Percentiles rank a stretch among this genome's conserved stretches.
phyloP scores from a whole-genome alignment of 2,329 filamentous ascomycete species.

The Alternaria solani region DNA sequence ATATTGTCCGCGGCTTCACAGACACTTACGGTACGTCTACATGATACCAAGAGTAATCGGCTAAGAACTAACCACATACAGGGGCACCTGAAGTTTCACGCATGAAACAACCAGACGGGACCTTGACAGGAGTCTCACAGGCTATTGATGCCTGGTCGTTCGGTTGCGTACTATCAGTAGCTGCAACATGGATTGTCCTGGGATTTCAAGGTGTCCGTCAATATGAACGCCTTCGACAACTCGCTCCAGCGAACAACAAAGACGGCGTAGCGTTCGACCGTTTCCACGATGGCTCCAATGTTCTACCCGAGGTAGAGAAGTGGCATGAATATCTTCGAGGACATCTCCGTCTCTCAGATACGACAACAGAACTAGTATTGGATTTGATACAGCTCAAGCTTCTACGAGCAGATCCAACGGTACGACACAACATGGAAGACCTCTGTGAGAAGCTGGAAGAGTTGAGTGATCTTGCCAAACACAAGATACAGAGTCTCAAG shows the following conservation, averaged over 20 bases:
- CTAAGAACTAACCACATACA: neutral
- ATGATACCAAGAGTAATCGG: too few relatives aligned
- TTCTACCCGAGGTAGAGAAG: neutral
- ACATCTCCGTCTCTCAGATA: neutral
- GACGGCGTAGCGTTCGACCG: neutral
- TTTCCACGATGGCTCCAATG: accelerated
- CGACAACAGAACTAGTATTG: neutral
- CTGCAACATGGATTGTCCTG: slow-evolving; percentile 51
- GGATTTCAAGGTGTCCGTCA: slow-evolving; percentile 44
- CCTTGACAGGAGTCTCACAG: slow-evolving; percentile 23
- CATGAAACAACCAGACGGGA: slow-evolving; percentile 7
- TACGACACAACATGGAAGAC: neutral
- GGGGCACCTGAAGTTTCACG: slow-evolving; percentile 28
- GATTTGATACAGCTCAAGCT: neutral
- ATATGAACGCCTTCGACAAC: slow-evolving; percentile 27
- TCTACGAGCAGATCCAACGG: neutral
- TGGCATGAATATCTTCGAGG: neutral
- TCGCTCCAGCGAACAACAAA: neutral
- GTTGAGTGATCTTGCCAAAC: neutral
- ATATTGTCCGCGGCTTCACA: slow-evolving; percentile 39
- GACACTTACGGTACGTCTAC: slow-evolving; percentile 46
- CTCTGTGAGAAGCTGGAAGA: neutral
- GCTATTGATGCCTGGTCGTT: slow-evolving; percentile 53
- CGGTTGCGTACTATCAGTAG: slow-evolving; percentile 51
- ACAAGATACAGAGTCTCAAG: neutral